Evolutionary conservation across 78 protist species (phyloP).

Genomic region (Capsaspora owczarzaki): DNA sequence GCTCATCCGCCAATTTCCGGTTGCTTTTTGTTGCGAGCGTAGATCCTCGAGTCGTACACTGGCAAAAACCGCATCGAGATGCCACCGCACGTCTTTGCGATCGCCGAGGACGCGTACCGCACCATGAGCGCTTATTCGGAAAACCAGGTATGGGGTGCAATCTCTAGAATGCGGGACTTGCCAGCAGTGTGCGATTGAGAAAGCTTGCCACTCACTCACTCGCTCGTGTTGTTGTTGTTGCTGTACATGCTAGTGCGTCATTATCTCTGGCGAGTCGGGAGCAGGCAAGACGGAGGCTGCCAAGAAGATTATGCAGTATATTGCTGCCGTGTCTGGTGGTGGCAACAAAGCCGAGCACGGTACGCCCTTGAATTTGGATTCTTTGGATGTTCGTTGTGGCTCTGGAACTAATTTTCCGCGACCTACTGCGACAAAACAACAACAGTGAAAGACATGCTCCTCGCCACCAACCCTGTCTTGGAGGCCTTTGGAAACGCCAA

Average conservation of each 20-base stretch:
- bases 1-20: not conserved
- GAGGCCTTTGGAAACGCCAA: constrained; percentile 94
- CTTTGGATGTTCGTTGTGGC: not conserved
- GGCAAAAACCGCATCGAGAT: not conserved
- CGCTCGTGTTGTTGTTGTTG: too few species aligned
- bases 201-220: too few species aligned
- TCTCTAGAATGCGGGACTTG: too few species aligned
- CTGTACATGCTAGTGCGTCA: constrained; percentile 65
- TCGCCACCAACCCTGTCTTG: constrained; percentile 75
- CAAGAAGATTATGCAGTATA: constrained; percentile 76
- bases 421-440: constrained; percentile 28
- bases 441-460: constrained; percentile 48
- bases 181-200: too few species aligned
- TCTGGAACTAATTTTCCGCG: too few species aligned
- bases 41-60: not conserved
- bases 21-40: too few species aligned
- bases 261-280: constrained; percentile 57
- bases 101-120: constrained; percentile 2
- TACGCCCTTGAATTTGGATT: not conserved
- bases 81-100: not conserved
- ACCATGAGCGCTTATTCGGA: constrained; percentile 35
- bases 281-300: constrained; percentile 52
- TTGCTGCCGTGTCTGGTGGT: constrained; percentile 61
- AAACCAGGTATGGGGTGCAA: too few species aligned
- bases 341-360: not conserved